phyloP scores from a whole-genome alignment of 2,329 filamentous ascomycete species.

The Penicillium italicum region DNA sequence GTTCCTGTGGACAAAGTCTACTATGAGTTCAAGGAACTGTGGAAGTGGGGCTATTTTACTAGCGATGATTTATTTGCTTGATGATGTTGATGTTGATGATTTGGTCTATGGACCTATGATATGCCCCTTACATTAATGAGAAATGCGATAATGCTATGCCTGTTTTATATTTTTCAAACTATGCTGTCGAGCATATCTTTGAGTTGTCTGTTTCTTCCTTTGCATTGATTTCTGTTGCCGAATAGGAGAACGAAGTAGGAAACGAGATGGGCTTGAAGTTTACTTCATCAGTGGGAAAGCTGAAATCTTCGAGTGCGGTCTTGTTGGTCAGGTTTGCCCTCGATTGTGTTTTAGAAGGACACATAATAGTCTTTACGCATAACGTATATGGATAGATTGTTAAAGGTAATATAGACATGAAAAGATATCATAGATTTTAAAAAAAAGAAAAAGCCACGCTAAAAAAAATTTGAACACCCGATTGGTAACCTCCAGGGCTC shows the following conservation, averaged over 20 bases:
- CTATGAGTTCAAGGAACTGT: neutral
- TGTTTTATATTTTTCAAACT: neutral
- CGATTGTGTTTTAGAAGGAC: neutral
- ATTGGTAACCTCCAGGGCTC: neutral
- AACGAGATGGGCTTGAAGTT: neutral
- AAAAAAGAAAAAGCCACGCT: neutral
- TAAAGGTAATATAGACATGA: neutral
- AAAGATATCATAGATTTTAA: neutral
- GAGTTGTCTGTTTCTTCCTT: neutral
- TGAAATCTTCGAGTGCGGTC: neutral
- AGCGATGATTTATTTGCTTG: neutral
- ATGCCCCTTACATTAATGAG: constrained; percentile 11
- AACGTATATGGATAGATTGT: neutral
- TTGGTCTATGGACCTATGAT: constrained; percentile 4
- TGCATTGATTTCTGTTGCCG: neutral
- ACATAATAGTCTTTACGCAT: neutral
- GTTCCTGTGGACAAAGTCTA: neutral
- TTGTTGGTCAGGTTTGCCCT: neutral
- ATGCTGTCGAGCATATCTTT: neutral
- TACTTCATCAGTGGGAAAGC: neutral
- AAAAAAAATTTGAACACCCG: neutral
- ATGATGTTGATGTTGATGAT: constrained; percentile 6
- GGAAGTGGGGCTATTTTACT: neutral
- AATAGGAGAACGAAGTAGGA: neutral
- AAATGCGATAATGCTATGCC: constrained; percentile 7